A percentile compares a stretch with the other conserved stretches of the same genome.
Evolutionary conservation across 192 early-diverging fungal species (phyloP).

Genomic region (Coemansia sp.): DNA sequence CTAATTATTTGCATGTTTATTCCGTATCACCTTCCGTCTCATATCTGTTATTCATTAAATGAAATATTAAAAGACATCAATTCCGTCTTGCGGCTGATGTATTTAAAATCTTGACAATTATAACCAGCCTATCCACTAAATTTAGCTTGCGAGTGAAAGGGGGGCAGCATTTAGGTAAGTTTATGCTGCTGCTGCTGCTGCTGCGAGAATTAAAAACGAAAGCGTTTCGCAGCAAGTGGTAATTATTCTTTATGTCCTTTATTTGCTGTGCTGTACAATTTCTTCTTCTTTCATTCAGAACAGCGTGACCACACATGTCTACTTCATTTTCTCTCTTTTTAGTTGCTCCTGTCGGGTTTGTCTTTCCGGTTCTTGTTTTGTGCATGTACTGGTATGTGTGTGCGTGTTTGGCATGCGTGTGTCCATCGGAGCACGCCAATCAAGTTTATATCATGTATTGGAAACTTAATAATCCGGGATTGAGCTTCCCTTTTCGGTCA

Average conservation of each 20-base stretch:
- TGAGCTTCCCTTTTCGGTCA: neutral
- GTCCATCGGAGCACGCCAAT: neutral
- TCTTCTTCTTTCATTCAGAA: too few species aligned
- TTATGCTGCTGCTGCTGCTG: neutral
- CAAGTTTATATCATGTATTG: neutral
- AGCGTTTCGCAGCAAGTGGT: neutral
- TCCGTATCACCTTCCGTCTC: neutral
- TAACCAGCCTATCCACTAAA: neutral
- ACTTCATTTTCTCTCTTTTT: neutral
- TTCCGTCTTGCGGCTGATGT: neutral
- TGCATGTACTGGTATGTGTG: neutral
- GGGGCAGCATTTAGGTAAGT: neutral
- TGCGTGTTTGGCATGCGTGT: constrained; percentile 1
- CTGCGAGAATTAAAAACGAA: neutral
- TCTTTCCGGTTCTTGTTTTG: neutral
- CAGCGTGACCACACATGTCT: constrained; percentile 5
- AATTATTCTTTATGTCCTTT: too few species aligned
- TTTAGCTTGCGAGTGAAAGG: neutral
- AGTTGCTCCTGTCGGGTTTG: neutral
- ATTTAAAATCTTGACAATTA: neutral
- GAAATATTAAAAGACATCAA: neutral
- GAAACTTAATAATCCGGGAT: too few species aligned
- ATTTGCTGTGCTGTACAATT: too few species aligned
- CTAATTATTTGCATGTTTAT: neutral
- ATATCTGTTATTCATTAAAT: neutral